phyloP scores from a whole-genome alignment of 305 asterid species.

The Stenogyne calaminthoides region DNA sequence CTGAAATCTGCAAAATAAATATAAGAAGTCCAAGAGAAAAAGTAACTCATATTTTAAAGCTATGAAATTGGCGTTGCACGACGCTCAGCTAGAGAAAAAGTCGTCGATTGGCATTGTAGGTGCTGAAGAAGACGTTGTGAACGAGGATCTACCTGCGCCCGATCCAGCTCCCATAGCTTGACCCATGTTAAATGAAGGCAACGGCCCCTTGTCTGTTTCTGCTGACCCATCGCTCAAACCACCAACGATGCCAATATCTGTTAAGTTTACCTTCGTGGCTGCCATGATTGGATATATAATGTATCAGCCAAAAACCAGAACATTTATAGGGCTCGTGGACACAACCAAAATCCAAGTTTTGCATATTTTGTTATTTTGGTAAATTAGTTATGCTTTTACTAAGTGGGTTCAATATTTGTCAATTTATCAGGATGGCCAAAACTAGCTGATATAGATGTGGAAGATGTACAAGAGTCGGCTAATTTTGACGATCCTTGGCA shows the following conservation, averaged over 20 bases:
- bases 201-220: constrained; percentile 59
- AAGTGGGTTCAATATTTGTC: background rate
- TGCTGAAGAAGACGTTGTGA: constrained; percentile 37
- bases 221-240: constrained; percentile 71
- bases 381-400: background rate
- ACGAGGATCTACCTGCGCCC: constrained; percentile 49
- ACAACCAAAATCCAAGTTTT: background rate
- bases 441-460: background rate
- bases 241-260: constrained; percentile 81
- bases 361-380: background rate
- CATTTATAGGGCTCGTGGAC: no score
- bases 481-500: background rate
- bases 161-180: constrained; percentile 65
- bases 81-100: constrained; percentile 66
- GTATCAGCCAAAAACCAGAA: constrained; percentile 20
- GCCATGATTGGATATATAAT: constrained; percentile 33
- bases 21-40: background rate
- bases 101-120: constrained; percentile 32
- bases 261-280: constrained; percentile 85
- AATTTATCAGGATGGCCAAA: background rate
- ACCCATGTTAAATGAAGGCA: constrained; percentile 61
- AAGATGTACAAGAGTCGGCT: background rate
- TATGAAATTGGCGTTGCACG: constrained; percentile 53
- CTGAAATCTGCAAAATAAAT: constrained; percentile 14
- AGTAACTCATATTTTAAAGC: constrained; percentile 51